Evolutionary conservation across 805 yeast genomes (phyloP), one percentile per base, ranked within the genome.

Genomic region (Metschnikowia bowlesiae): DNA sequence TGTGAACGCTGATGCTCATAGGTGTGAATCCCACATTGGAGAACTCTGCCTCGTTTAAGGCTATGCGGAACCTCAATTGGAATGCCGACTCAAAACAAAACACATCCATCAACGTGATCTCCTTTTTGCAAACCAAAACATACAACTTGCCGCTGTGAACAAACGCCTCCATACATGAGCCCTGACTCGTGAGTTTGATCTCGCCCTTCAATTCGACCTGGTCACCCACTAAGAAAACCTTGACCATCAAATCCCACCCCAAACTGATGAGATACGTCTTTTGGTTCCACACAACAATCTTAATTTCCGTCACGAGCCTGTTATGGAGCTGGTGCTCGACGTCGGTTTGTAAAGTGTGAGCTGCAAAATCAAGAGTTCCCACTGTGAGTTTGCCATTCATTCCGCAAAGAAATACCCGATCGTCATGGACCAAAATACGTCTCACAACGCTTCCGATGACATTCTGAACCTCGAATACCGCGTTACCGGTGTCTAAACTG

Each of bases 11-110:
- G 7, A 81, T 65, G 8, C 67, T 57, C 74, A 80, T 73, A 11
- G 87, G 84, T 14, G 83, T 76, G 63, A 87, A 87, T 0, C 83
- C 76, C 56, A 80, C 78, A 18, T 81, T 76, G 6, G 84, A 75
- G 55, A 85, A 87, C 58, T 85, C 86, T 0, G 94, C 85, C 62
- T 83, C 90, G 63, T 85, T 86, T 43, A 86, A 66, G 0, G 92
- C 83, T 6, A 87, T 62, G 3, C 70, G 30, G 49, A 75, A 77
- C 1, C 60, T 45, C 2, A 81, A 45, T 10, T 52, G 48, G 26
- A 58, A 16, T 22, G 52, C 13, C 14, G 34, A 34, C 8, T 33
- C 52, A 0, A 63, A 41, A 29, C 58, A 47, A 47, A 75, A 72
- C n/a, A 80, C 73, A 2, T 79, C 74, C 37, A 87, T 51, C 50